Conservation (phyloP, 345 rosid genomes). For the Brassica napus region Da-Ae NC_063447.1:60583001-60583500, state of each 20-base stretch:
- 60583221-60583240: constrained; percentile 37
- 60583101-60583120: too few relatives aligned
- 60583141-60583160: too few relatives aligned
- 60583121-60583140: too few relatives aligned
- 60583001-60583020: too few relatives aligned
- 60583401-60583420: constrained; percentile 82
- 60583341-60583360: not conserved
- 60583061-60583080: too few relatives aligned
- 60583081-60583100: too few relatives aligned
- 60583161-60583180: too few relatives aligned
- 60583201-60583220: constrained; percentile 17
- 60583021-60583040: too few relatives aligned
- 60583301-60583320: constrained; percentile 45
- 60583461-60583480: constrained; percentile 81
- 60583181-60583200: too few relatives aligned
- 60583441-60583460: constrained; percentile 82
- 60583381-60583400: constrained; percentile 90
- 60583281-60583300: constrained; percentile 81
- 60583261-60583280: constrained; percentile 81
- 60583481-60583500: constrained; percentile 94
- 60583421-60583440: constrained; percentile 85
- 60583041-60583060: too few relatives aligned
- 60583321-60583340: not conserved
- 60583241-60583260: constrained; percentile 76
- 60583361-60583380: constrained; percentile 51